Evolutionary conservation across 139 green algal species (phyloP).

Genomic region (Pseudopediastrum boryanum): DNA sequence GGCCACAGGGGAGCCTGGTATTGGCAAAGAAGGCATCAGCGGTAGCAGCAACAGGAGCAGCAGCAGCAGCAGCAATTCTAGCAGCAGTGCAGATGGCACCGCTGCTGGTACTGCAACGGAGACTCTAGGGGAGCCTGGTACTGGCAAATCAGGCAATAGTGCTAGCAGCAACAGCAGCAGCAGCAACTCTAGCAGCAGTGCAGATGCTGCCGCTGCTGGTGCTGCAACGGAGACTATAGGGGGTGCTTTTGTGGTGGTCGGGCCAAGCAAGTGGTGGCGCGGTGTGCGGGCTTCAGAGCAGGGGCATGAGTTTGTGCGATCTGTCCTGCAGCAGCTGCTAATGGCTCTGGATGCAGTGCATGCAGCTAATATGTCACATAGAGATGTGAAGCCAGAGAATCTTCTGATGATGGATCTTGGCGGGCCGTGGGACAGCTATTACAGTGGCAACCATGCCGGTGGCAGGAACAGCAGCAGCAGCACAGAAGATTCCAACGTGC

Average conservation of each 20-base stretch:
- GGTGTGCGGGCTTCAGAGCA: slow-evolving; percentile 26
- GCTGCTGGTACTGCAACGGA: background rate
- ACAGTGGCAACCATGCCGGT: too few relatives aligned
- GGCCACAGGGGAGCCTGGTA: too few relatives aligned
- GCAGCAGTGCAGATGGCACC: background rate
- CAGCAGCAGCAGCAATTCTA: background rate
- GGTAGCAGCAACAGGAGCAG: too few relatives aligned
- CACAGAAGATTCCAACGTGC: too few relatives aligned
- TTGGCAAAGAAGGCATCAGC: too few relatives aligned
- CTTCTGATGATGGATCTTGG: too few relatives aligned
- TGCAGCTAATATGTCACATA: slow-evolving; percentile 65
- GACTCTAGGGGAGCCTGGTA: background rate
- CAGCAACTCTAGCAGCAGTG: background rate
- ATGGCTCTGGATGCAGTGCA: slow-evolving; percentile 60
- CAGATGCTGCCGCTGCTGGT: slow-evolving; percentile 6
- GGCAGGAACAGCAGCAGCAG: background rate
- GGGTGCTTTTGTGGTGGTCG: slow-evolving; percentile 45
- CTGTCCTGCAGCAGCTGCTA: slow-evolving; percentile 67
- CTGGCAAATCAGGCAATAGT: background rate
- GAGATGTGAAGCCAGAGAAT: slow-evolving; percentile 80
- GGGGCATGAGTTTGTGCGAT: slow-evolving; percentile 34
- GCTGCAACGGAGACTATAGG: too few relatives aligned
- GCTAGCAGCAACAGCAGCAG: slow-evolving; percentile 4
- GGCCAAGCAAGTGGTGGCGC: slow-evolving; percentile 67
- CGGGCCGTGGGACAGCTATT: too few relatives aligned